Percentiles rank a stretch among this genome's conserved stretches.
phyloP scores from a whole-genome alignment of 192 early-diverging fungal genomes.

The Funneliformis geosporum region DNA sequence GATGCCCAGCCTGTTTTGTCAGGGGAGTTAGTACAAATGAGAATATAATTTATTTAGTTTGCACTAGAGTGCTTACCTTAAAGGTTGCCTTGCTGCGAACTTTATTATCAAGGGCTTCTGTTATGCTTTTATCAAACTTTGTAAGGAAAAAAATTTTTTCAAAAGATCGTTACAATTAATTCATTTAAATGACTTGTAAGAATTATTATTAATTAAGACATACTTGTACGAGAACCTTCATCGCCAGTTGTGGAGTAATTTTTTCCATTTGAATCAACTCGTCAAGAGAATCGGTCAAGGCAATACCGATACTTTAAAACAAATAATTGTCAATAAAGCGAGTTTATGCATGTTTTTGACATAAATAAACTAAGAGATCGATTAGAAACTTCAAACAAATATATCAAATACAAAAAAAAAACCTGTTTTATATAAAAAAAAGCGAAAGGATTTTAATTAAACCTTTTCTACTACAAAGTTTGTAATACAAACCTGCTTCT shows the following conservation, averaged over 20 bases:
- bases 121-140: slow-evolving; percentile 86
- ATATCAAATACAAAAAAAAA: background rate
- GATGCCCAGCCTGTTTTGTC: slow-evolving; percentile 62
- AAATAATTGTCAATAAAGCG: background rate
- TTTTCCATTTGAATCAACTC: slow-evolving; percentile 87
- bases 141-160: slow-evolving; percentile 3
- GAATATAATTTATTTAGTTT: background rate
- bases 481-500: slow-evolving; percentile 52
- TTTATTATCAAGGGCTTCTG: slow-evolving; percentile 78
- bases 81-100: slow-evolving; percentile 82
- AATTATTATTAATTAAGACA: background rate
- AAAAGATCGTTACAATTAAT: background rate
- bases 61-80: slow-evolving; percentile 59
- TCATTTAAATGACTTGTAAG: background rate
- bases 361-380: background rate
- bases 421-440: background rate
- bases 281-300: slow-evolving; percentile 95
- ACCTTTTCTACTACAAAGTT: background rate
- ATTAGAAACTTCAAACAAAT: background rate
- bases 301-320: slow-evolving; percentile 71
- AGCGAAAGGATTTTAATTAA: background rate
- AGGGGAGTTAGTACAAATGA: background rate
- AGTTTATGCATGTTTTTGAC: background rate
- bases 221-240: slow-evolving; percentile 85
- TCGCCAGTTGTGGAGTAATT: slow-evolving; percentile 91